A percentile compares a stretch with the other conserved stretches of the same genome.
These are phyloP conservation scores for Hypoxylon rickii DNA, from an alignment of 495 filamentous ascomycete species.

Conservation along the genomic window DNA sequence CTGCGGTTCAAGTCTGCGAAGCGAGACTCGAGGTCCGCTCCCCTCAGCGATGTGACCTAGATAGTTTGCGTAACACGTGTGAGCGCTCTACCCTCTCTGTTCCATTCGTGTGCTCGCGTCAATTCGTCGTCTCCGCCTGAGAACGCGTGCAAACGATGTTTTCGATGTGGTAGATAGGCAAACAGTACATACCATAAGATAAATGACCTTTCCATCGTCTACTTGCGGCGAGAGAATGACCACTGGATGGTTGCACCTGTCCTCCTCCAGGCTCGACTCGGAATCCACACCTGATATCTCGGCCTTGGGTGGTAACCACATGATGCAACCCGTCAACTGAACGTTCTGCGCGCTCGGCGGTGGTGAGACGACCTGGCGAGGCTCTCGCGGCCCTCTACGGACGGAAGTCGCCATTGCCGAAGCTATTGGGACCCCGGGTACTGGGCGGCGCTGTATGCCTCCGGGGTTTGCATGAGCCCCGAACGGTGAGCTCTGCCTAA, in stretches of 20 bases:
- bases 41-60: conserved; percentile 41
- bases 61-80: neutral
- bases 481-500: neutral
- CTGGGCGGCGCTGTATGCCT: neutral
- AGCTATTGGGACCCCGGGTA: conserved; percentile 23
- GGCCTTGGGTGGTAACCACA: conserved; percentile 32
- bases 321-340: conserved; percentile 32
- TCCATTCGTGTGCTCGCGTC: neutral
- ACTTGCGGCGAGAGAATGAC: conserved; percentile 31
- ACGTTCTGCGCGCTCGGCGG: neutral
- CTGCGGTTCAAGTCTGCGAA: conserved; percentile 15
- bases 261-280: conserved; percentile 28
- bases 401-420: conserved; percentile 14
- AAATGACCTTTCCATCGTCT: conserved; percentile 20
- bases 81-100: neutral
- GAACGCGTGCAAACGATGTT: neutral
- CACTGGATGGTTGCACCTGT: conserved; percentile 35
- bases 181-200: conserved; percentile 30
- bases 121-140: neutral
- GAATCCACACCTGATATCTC: conserved; percentile 5
- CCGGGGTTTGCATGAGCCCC: neutral
- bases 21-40: conserved; percentile 25
- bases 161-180: neutral
- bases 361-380: neutral
- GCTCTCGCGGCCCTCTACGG: conserved; percentile 14